Percentiles rank a stretch among this genome's conserved stretches.
Conservation (phyloP, 148 eudicot genomes). For the Cornus kousa region DNA sequence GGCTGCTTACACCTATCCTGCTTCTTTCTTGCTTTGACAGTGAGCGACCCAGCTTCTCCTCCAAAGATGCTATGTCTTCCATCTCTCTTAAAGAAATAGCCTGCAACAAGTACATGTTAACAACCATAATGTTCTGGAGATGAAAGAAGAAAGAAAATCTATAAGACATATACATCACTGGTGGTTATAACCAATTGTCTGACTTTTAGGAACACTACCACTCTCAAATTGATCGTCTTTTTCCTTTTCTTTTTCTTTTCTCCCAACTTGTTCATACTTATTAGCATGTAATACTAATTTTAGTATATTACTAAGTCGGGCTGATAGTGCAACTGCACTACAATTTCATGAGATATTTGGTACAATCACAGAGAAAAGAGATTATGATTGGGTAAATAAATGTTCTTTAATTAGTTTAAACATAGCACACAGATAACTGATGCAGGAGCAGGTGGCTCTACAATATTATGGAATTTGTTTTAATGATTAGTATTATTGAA, state of each 20-base stretch:
- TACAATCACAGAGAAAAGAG: not conserved
- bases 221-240: not conserved
- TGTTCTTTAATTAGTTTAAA: not conserved
- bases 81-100: constrained; percentile 75
- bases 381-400: not conserved
- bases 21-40: constrained; percentile 83
- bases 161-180: not conserved
- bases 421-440: not conserved
- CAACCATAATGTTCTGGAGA: not conserved
- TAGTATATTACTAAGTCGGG: not conserved
- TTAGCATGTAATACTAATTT: not conserved
- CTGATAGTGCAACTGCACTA: not conserved
- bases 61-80: constrained; percentile 82
- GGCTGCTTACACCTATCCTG: constrained; percentile 94
- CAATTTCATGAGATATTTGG: not conserved
- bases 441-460: too few relatives aligned
- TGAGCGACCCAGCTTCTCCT: constrained; percentile 83
- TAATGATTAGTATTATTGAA: too few relatives aligned
- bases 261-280: not conserved
- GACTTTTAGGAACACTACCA: not conserved
- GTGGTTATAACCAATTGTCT: not conserved
- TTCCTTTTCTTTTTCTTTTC: too few relatives aligned
- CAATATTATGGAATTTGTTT: too few relatives aligned
- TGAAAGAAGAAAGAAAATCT: not conserved
- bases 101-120: constrained; percentile 32